Evolutionary conservation across 495 filamentous ascomycete species (phyloP), one percentile per base, ranked within the genome.

Genomic region (Penicillium pulvis): DNA sequence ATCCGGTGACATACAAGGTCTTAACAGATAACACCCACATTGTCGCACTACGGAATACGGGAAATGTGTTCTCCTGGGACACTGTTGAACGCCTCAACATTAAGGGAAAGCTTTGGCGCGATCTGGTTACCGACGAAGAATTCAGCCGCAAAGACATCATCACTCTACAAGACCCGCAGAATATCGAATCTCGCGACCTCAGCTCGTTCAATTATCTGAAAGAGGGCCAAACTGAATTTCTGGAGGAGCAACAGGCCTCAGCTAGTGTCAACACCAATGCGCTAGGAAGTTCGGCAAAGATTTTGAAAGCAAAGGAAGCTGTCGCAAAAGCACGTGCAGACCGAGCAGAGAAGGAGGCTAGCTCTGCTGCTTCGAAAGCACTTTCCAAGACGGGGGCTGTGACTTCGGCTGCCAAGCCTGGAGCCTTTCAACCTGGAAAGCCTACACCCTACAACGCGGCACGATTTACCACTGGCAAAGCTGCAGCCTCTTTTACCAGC

Each of bases 21-120:
- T 87, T 99, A 63, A 99, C 94, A 39, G 92, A 99, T 69, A 98
- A 97, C 71, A 97, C 95, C 9, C 94, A 99, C 70, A 89, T 99
- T 45, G 90, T 98, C 45, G 92, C 93, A 30, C 77, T 99, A 57
- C 80, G 87, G 48, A 91, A 90, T 63, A 90, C 91, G 39, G 92
- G 91, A 35, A 98, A 98, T 75, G 95, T 97, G 7, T 99, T 97
- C 68, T 86, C 92, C 10, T 96, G 87, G 85, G 94, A 98, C 68
- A 99, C 94, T 3, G 83, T 98, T 11, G 91, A 98, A 71, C 82
- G 91, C 60, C 82, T 98, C 71, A 99, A 99, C 75, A 87, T 98
- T 73, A 99, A 98, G 78, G 85, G 93, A 51, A 99, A 97, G 84
- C 87, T 95, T 79, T 99, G 94, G 94, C 81, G 79, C 53, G 94